Percentiles rank a stretch among this genome's conserved stretches.
Conservation (phyloP, 2,329 filamentous ascomycete species). For the Colletotrichum viniferum region DNA sequence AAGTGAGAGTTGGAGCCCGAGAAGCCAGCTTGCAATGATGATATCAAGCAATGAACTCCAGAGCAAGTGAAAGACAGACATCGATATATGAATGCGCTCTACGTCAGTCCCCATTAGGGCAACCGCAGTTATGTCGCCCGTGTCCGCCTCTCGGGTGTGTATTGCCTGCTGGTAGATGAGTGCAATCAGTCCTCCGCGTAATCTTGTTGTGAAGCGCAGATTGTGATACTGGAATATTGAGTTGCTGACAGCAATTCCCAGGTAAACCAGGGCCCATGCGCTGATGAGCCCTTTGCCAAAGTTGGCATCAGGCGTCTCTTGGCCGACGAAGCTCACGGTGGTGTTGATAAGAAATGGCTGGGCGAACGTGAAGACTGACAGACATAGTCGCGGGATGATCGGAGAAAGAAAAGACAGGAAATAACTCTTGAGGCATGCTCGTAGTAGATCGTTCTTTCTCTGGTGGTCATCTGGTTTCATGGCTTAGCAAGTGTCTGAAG, state of each 20-base stretch:
- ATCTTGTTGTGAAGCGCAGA: conserved; percentile 25
- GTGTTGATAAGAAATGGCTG: conserved; percentile 34
- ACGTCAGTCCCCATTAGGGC: conserved; percentile 38
- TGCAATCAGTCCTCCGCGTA: conserved; percentile 27
- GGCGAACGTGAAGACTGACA: conserved; percentile 31
- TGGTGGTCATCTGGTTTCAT: conserved; percentile 20
- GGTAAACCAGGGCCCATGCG: conserved; percentile 33
- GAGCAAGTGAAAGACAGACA: conserved; percentile 28
- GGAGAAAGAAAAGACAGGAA: conserved; percentile 21
- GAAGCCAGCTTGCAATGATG: conserved; percentile 31
- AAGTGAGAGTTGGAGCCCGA: conserved; percentile 30
- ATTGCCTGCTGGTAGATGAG: conserved; percentile 29
- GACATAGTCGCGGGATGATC: conserved; percentile 28
- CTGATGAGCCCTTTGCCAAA: conserved; percentile 32
- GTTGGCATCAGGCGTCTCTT: conserved; percentile 8
- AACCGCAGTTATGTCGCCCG: conserved; percentile 29
- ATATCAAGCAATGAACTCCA: conserved; percentile 33
- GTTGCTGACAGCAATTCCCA: conserved; percentile 31
- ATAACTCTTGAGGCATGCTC: conserved; percentile 22
- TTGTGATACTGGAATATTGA: conserved; percentile 29
- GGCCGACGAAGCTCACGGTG: conserved; percentile 24
- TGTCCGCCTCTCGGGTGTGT: conserved; percentile 24
- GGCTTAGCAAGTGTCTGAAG: neutral
- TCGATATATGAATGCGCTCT: conserved; percentile 29
- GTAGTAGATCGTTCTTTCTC: conserved; percentile 15